These are phyloP conservation scores for Saccharomyces hybrid DNA, from an alignment of 1,139 yeast species.

Conservation along the genomic window DNA sequence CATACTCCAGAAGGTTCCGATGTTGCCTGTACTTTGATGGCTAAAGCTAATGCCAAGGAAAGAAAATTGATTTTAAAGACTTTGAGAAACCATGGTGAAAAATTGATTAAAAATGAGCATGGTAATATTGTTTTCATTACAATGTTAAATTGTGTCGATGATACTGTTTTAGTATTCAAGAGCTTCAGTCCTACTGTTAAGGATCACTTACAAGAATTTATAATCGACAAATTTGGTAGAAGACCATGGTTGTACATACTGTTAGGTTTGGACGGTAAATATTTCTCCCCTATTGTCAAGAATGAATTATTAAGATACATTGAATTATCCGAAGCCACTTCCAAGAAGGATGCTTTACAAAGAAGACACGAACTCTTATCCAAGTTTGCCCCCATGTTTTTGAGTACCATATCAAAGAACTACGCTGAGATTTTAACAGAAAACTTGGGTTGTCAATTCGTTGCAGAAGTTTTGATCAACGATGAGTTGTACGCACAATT, in stretches of 20 bases:
- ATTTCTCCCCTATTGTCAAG: slow-evolving; percentile 65
- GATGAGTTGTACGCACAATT: slow-evolving; percentile 45
- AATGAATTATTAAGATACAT: slow-evolving; percentile 55
- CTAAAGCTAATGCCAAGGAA: slow-evolving; percentile 86
- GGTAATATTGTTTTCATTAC: slow-evolving; percentile 80
- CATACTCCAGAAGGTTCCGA: slow-evolving; percentile 93
- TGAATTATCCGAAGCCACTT: slow-evolving; percentile 60
- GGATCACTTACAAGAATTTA: slow-evolving; percentile 50
- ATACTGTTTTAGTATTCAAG: slow-evolving; percentile 74
- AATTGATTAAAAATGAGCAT: slow-evolving; percentile 72
- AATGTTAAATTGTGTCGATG: slow-evolving; percentile 82
- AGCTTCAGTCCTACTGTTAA: slow-evolving; percentile 58
- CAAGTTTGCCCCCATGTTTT: slow-evolving; percentile 59
- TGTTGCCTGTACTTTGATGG: slow-evolving; percentile 74
- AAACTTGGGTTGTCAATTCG: slow-evolving; percentile 76
- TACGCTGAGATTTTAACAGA: slow-evolving; percentile 50
- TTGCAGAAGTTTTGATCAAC: slow-evolving; percentile 63
- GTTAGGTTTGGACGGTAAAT: slow-evolving; percentile 73
- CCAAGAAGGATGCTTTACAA: slow-evolving; percentile 76
- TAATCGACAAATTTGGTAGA: slow-evolving; percentile 72
- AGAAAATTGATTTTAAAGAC: slow-evolving; percentile 69
- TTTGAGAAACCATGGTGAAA: slow-evolving; percentile 65
- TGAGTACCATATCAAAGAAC: slow-evolving; percentile 46
- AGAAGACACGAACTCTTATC: slow-evolving; percentile 65
- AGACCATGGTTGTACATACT: slow-evolving; percentile 80